Evolutionary conservation across 2,329 filamentous ascomycete genomes (phyloP).

Genomic region (Diaporthe citriasiana): DNA sequence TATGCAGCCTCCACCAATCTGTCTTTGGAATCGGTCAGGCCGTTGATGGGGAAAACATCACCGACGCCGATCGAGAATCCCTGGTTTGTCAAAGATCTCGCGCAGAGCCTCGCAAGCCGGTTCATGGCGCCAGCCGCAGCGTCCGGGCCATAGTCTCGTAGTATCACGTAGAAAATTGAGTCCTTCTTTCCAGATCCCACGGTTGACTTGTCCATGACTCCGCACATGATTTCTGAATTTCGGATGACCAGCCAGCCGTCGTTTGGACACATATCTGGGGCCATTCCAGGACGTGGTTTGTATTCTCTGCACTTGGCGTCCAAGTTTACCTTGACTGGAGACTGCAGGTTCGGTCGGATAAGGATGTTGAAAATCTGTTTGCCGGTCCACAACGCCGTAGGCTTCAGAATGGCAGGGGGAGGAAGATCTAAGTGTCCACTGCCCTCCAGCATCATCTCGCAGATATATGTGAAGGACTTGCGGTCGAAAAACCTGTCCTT

Average conservation of each 20-base stretch:
- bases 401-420: constrained; percentile 87
- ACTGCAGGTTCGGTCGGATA: constrained; percentile 89
- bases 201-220: constrained; percentile 96
- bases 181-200: constrained; percentile 99
- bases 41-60: constrained; percentile 88
- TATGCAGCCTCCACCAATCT: constrained; percentile 84
- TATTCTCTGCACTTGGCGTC: constrained; percentile 93
- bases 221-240: constrained; percentile 98
- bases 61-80: constrained; percentile 97
- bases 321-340: constrained; percentile 87
- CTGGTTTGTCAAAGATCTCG: constrained; percentile 87
- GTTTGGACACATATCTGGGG: constrained; percentile 83
- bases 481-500: constrained; percentile 96
- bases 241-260: constrained; percentile 94
- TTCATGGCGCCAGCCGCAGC: constrained; percentile 95
- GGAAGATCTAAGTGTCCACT: constrained; percentile 85
- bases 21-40: constrained; percentile 80
- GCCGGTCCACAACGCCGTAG: constrained; percentile 91
- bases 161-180: constrained; percentile 96
- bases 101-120: constrained; percentile 89
- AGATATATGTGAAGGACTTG: constrained; percentile 88
- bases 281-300: constrained; percentile 68
- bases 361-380: constrained; percentile 96
- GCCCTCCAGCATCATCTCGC: constrained; percentile 92
- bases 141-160: constrained; percentile 93